These are phyloP conservation scores for Dovyalis caffra DNA, from an alignment of 345 rosid genomes.

Conservation along the genomic window DNA sequence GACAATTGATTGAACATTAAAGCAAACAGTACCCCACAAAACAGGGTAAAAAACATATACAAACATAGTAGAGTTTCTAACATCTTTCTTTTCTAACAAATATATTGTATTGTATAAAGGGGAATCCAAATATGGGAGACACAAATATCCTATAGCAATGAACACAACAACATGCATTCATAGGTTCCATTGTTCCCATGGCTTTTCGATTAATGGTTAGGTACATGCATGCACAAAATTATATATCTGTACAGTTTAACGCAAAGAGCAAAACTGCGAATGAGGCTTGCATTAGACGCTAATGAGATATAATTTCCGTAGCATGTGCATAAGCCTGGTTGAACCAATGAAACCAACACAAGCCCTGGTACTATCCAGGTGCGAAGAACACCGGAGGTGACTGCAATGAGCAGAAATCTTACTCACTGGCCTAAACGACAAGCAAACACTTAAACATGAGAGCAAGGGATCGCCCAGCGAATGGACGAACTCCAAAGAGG, in stretches of 20 bases:
- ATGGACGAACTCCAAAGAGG: constrained; percentile 20
- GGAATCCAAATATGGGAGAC: not conserved
- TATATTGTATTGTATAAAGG: not conserved
- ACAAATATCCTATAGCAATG: not conserved
- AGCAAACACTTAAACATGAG: constrained; percentile 5
- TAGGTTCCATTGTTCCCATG: no score
- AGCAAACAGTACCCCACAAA: no score
- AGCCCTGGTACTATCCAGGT: no score
- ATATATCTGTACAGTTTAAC: not conserved
- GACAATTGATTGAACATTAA: no score
- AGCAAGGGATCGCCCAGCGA: constrained; percentile 14
- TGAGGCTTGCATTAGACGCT: not conserved
- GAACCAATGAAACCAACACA: not conserved
- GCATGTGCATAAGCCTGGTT: not conserved
- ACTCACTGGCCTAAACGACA: not conserved
- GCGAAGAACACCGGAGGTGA: no score
- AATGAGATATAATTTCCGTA: not conserved
- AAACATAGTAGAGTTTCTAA: not conserved
- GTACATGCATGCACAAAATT: not conserved
- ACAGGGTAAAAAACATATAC: no score
- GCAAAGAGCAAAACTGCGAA: not conserved
- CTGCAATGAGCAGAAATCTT: not conserved
- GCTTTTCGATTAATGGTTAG: no score
- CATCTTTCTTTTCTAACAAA: not conserved
- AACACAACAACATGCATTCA: not conserved